phyloP scores from a whole-genome alignment of 208 protist genomes.

The Sergeia podlipaevii region DNA sequence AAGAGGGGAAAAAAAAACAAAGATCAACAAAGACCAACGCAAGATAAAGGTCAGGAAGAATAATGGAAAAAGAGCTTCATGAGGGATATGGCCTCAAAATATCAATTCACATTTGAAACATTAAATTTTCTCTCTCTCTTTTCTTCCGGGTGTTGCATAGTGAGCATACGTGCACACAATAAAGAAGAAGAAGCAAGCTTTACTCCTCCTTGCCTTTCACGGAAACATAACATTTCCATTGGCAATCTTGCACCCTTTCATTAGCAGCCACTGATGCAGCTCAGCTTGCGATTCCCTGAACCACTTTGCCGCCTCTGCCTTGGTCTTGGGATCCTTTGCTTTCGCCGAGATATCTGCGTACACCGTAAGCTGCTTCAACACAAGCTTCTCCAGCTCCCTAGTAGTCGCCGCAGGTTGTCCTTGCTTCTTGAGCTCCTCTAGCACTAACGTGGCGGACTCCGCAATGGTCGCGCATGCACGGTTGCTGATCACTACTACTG shows the following conservation, averaged over 20 bases:
- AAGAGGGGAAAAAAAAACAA: too few relatives aligned
- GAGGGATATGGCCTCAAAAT: too few relatives aligned
- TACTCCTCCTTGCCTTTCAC: background rate
- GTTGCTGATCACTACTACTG: background rate
- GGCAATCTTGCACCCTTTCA: constrained; percentile 47
- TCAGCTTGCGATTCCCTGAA: constrained; percentile 43
- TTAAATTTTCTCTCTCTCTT: too few relatives aligned
- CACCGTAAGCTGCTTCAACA: constrained; percentile 60
- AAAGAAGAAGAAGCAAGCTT: background rate
- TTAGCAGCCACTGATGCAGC: constrained; percentile 43
- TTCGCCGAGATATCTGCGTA: constrained; percentile 56
- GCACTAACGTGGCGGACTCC: constrained; percentile 8
- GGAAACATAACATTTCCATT: constrained; percentile 53
- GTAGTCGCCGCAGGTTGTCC: constrained; percentile 29
- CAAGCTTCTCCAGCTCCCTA: constrained; percentile 55
- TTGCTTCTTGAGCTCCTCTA: constrained; percentile 6
- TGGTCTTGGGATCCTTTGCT: constrained; percentile 31
- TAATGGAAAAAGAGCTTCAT: too few relatives aligned
- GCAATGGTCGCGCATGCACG: constrained; percentile 10
- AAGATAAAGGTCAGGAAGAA: too few relatives aligned
- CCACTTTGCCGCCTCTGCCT: constrained; percentile 62
- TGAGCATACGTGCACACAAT: too few relatives aligned
- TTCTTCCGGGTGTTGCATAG: too few relatives aligned
- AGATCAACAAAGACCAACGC: too few relatives aligned
- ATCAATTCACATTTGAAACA: too few relatives aligned